A percentile compares a stretch with the other conserved stretches of the same genome.
These are phyloP conservation scores for Termitomyces sp. DNA, from an alignment of 768 basidiomycete species.

Conservation along the genomic window DNA sequence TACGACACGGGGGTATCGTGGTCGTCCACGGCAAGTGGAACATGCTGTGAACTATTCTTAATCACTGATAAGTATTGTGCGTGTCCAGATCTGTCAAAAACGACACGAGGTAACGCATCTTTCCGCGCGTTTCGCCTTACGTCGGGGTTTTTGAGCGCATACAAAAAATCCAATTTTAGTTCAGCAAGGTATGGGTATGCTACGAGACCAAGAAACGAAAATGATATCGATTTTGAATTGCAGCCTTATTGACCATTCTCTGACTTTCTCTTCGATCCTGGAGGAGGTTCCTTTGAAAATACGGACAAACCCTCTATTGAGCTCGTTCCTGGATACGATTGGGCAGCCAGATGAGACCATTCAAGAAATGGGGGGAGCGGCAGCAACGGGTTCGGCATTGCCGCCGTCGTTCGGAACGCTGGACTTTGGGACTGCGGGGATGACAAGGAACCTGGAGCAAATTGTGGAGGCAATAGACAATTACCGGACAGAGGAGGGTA, in stretches of 20 bases:
- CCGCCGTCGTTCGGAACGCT: conserved; percentile 62
- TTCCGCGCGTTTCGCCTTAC: conserved; percentile 89
- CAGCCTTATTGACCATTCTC: conserved; percentile 72
- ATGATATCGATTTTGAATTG: conserved; percentile 2
- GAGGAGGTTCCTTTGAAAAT: conserved; percentile 83
- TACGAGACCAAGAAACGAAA: conserved; percentile 3
- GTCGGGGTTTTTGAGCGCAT: conserved; percentile 71
- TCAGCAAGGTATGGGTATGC: conserved; percentile 60
- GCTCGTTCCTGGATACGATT: conserved; percentile 70
- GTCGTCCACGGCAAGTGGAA: conserved; percentile 67
- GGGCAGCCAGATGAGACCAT: conserved; percentile 39
- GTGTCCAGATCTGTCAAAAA: conserved; percentile 63
- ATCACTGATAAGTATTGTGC: neutral
- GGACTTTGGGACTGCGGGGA: conserved; percentile 61
- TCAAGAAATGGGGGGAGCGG: conserved; percentile 31
- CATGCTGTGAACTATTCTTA: neutral
- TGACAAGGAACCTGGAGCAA: conserved; percentile 75
- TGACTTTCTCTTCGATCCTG: conserved; percentile 83
- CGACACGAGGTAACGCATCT: conserved; percentile 76
- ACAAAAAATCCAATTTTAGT: conserved; percentile 81
- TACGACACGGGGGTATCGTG: conserved; percentile 81
- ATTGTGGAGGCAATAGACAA: conserved; percentile 81
- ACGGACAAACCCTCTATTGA: conserved; percentile 74
- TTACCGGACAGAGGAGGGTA: conserved; percentile 88
- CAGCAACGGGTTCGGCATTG: conserved; percentile 33